These are phyloP conservation scores for Cicer chorassanicum DNA, from an alignment of 306 rosid species.

Conservation along the genomic window DNA sequence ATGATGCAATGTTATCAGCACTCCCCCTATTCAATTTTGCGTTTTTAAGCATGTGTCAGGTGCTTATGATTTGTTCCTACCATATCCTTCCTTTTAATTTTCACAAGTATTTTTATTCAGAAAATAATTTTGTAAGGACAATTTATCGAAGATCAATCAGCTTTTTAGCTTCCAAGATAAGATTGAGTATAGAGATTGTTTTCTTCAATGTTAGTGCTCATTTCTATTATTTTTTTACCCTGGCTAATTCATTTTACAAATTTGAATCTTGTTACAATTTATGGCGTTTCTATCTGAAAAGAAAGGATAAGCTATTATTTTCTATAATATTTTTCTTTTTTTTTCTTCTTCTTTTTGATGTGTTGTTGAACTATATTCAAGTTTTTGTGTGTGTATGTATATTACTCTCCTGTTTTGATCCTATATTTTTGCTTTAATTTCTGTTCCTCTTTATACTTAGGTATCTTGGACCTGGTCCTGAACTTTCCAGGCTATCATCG, in stretches of 20 bases:
- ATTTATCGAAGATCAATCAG: conserved; percentile 28
- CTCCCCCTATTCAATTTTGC: conserved; percentile 11
- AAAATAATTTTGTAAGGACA: conserved; percentile 24
- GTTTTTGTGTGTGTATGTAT: neutral
- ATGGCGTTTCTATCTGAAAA: conserved; percentile 26
- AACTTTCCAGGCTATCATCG: conserved; percentile 92
- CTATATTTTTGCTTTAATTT: conserved; percentile 27
- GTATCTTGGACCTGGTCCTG: conserved; percentile 80
- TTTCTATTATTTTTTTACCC: neutral
- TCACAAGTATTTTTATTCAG: conserved; percentile 14
- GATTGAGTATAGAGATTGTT: conserved; percentile 24
- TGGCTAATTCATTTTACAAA: conserved; percentile 7
- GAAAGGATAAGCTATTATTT: conserved; percentile 14
- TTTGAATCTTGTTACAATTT: conserved; percentile 28
- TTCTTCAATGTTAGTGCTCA: conserved; percentile 11
- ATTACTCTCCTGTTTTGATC: conserved; percentile 27
- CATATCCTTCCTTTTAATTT: conserved; percentile 36
- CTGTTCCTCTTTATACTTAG: conserved; percentile 55
- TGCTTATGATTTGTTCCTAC: neutral
- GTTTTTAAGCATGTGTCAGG: neutral
- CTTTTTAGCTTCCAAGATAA: neutral
- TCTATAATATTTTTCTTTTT: conserved; percentile 5
- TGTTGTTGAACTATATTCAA: conserved; percentile 37
- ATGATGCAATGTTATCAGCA: conserved; percentile 20
- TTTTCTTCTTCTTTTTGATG: conserved; percentile 1